These are phyloP conservation scores for Saturnispora besseyi DNA, from an alignment of 805 yeast genomes.

Conservation along the genomic window DNA sequence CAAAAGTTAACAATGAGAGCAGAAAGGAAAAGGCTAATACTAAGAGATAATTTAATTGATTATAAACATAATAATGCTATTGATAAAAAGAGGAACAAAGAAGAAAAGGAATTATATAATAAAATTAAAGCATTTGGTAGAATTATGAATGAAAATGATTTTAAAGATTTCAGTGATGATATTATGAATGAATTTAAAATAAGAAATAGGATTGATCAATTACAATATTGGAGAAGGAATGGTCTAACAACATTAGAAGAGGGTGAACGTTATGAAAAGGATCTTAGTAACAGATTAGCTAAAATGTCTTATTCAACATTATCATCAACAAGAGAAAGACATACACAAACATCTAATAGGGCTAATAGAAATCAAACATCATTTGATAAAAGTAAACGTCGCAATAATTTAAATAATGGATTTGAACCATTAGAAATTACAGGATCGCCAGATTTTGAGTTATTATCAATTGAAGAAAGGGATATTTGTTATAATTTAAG, in stretches of 20 bases:
- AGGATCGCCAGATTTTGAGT: slow-evolving; percentile 72
- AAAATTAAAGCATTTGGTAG: slow-evolving; percentile 75
- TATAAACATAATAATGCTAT: slow-evolving; percentile 71
- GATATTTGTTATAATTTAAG: slow-evolving; percentile 74
- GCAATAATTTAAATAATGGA: slow-evolving; percentile 14
- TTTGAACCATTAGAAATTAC: slow-evolving; percentile 56
- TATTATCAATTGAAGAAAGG: slow-evolving; percentile 83
- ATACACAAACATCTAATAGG: slow-evolving; percentile 24
- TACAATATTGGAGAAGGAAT: slow-evolving; percentile 88
- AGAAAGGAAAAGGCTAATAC: slow-evolving; percentile 76
- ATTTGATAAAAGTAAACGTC: slow-evolving; percentile 21
- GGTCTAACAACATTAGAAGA: slow-evolving; percentile 80
- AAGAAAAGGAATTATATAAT: slow-evolving; percentile 75
- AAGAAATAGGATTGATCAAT: slow-evolving; percentile 73
- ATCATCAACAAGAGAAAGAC: slow-evolving; percentile 20
- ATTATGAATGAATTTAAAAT: slow-evolving; percentile 69
- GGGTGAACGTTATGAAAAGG: slow-evolving; percentile 82
- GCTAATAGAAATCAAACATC: slow-evolving; percentile 27
- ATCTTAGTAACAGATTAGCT: slow-evolving; percentile 57
- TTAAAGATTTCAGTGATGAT: slow-evolving; percentile 63
- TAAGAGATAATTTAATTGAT: slow-evolving; percentile 72
- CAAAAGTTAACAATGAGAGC: slow-evolving; percentile 85
- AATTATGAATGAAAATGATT: slow-evolving; percentile 73
- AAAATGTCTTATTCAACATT: slow-evolving; percentile 13
- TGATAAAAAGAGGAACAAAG: slow-evolving; percentile 82